Conservation (phyloP, 2,329 filamentous ascomycete genomes). For the Epichloe aotearoae region DNA sequence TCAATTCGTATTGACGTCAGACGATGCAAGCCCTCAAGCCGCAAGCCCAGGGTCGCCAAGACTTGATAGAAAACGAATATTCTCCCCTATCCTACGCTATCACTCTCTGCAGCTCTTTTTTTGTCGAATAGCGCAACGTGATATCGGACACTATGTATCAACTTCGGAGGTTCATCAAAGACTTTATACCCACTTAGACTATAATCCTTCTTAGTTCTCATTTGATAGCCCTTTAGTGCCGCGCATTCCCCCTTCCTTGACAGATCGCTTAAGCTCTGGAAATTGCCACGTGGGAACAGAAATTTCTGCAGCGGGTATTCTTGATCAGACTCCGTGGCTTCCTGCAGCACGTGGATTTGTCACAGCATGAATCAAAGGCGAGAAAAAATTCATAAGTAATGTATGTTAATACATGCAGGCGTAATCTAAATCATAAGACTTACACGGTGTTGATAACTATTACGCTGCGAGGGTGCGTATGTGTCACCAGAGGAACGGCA, state of each 20-base stretch:
- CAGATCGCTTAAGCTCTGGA: too few species aligned
- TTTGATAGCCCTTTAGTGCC: background rate
- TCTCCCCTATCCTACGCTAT: background rate
- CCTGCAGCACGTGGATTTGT: background rate
- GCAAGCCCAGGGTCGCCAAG: background rate
- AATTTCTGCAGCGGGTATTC: background rate
- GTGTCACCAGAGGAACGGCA: background rate
- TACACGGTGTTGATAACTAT: background rate
- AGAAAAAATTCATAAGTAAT: background rate
- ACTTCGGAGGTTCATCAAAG: background rate
- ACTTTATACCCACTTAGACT: conserved; percentile 1
- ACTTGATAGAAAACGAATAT: too few species aligned
- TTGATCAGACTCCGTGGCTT: too few species aligned
- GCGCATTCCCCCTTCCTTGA: too few species aligned
- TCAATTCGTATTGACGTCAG: background rate
- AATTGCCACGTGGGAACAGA: too few species aligned
- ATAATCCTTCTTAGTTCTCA: background rate
- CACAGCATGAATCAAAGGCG: background rate
- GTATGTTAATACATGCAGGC: conserved; percentile 8
- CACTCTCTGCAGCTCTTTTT: background rate
- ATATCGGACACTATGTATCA: background rate
- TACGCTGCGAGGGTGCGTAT: background rate
- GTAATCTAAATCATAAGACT: conserved; percentile 5
- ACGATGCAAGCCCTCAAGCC: background rate
- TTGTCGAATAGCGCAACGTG: background rate